These are phyloP conservation scores for Lactuca saligna DNA, from an alignment of 129 eudicot species.

Conservation along the genomic window DNA sequence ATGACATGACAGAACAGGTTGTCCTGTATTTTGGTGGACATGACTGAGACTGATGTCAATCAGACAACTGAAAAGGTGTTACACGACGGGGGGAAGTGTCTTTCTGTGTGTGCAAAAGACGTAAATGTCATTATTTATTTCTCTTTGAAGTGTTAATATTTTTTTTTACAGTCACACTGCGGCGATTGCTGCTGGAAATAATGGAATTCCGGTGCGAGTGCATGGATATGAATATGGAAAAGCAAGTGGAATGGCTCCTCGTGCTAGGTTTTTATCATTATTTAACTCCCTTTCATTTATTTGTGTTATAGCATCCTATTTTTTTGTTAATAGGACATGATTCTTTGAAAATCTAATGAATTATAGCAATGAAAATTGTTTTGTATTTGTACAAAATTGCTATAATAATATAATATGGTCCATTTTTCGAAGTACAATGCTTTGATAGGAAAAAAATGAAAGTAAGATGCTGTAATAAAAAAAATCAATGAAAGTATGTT, in stretches of 20 bases:
- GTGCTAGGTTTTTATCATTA: constrained; percentile 67
- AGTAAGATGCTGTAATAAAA: not conserved
- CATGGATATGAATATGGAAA: constrained; percentile 88
- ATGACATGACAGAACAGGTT: no score
- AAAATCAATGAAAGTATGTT: not conserved
- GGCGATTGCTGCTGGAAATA: constrained; percentile 96
- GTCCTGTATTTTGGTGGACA: no score
- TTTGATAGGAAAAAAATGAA: not conserved
- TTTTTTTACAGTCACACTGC: constrained; percentile 80
- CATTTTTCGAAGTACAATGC: not conserved
- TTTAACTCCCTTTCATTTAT: not conserved
- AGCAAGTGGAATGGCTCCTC: constrained; percentile 99
- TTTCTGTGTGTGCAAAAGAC: not conserved
- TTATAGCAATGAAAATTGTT: no score
- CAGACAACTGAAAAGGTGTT: not conserved
- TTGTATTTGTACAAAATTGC: no score
- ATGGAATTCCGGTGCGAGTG: constrained; percentile 89
- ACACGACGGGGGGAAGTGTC: not conserved
- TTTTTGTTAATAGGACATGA: no score
- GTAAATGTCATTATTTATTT: not conserved
- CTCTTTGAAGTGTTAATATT: not conserved
- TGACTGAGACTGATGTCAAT: no score
- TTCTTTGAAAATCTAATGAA: no score
- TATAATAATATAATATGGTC: not conserved
- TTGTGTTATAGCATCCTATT: not conserved